A percentile compares a stretch with the other conserved stretches of the same genome.
Conservation (phyloP, 2,329 filamentous ascomycete genomes). For the Colletotrichum ledebouriae region DNA sequence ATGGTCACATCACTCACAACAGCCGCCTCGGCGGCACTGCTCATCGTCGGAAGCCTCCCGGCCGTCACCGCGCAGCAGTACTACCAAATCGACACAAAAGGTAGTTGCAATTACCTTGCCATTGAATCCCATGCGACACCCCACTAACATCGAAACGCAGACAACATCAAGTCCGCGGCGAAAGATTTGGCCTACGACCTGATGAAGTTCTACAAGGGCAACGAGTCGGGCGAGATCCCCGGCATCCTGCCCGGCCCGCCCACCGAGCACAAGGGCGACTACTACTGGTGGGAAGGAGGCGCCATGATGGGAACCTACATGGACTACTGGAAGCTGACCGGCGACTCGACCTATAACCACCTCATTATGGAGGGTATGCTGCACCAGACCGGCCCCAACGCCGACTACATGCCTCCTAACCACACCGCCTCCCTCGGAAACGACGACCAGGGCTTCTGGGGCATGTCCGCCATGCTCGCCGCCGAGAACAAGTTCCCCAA, state of each 20-base stretch:
- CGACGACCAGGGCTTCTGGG: slow-evolving; percentile 81
- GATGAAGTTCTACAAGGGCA: slow-evolving; percentile 65
- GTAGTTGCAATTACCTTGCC: slow-evolving; percentile 43
- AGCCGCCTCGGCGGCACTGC: slow-evolving; percentile 39
- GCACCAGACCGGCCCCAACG: slow-evolving; percentile 68
- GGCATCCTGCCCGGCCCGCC: slow-evolving; percentile 71
- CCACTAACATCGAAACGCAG: slow-evolving; percentile 47
- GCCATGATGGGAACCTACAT: slow-evolving; percentile 77
- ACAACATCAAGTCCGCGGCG: slow-evolving; percentile 61
- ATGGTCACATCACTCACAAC: slow-evolving; percentile 39
- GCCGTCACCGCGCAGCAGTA: slow-evolving; percentile 46
- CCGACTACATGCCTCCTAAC: slow-evolving; percentile 72
- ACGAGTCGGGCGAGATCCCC: slow-evolving; percentile 64
- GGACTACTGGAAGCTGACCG: slow-evolving; percentile 78
- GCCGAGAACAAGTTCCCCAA: slow-evolving; percentile 75
- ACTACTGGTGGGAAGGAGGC: slow-evolving; percentile 83
- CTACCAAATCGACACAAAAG: slow-evolving; percentile 51
- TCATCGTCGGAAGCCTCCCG: slow-evolving; percentile 35
- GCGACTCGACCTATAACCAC: slow-evolving; percentile 73
- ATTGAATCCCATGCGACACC: background rate
- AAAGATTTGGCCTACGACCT: slow-evolving; percentile 63
- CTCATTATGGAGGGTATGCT: slow-evolving; percentile 69
- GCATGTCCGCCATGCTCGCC: slow-evolving; percentile 75
- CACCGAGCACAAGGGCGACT: slow-evolving; percentile 61
- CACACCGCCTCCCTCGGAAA: slow-evolving; percentile 71